A percentile compares a stretch with the other conserved stretches of the same genome.
These are phyloP conservation scores for Chalciporus pseudorubinellus DNA, from an alignment of 768 basidiomycete genomes.

Conservation along the genomic window DNA sequence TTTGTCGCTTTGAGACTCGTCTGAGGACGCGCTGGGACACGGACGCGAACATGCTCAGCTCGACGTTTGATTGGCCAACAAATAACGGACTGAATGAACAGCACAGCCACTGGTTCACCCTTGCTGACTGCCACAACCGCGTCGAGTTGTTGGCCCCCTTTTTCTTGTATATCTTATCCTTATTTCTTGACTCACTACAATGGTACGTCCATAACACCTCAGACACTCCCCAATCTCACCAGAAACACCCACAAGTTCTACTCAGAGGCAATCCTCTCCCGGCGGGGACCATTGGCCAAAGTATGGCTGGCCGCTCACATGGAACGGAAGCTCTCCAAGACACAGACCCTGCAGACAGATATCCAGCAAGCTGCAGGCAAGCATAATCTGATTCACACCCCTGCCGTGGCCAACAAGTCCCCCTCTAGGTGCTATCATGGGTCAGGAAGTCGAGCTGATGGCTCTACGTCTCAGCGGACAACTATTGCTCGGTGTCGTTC, in stretches of 20 bases:
- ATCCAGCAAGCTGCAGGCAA: slow-evolving; percentile 90
- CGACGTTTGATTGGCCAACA: background rate
- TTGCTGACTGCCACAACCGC: slow-evolving; percentile 7
- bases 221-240: background rate
- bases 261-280: slow-evolving; percentile 90
- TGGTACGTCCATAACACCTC: slow-evolving; percentile 13
- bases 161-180: slow-evolving; percentile 21
- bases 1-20: slow-evolving; percentile 2
- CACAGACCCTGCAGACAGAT: slow-evolving; percentile 90
- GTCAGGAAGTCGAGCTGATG: slow-evolving; percentile 89
- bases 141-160: background rate
- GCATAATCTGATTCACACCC: background rate
- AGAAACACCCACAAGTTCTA: slow-evolving; percentile 61
- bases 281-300: slow-evolving; percentile 90
- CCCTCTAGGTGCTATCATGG: slow-evolving; percentile 80
- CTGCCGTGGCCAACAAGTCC: background rate
- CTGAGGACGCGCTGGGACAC: slow-evolving; percentile 9
- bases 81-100: slow-evolving; percentile 5
- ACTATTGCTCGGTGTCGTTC: slow-evolving; percentile 90
- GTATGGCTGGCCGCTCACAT: slow-evolving; percentile 99
- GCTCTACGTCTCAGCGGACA: slow-evolving; percentile 96
- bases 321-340: slow-evolving; percentile 96
- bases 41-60: background rate
- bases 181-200: slow-evolving; percentile 20
- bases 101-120: slow-evolving; percentile 29